A percentile compares a stretch with the other conserved stretches of the same genome.
These are phyloP conservation scores for Gentiana dahurica DNA, from an alignment of 257 asterid genomes.

Conservation along the genomic window DNA sequence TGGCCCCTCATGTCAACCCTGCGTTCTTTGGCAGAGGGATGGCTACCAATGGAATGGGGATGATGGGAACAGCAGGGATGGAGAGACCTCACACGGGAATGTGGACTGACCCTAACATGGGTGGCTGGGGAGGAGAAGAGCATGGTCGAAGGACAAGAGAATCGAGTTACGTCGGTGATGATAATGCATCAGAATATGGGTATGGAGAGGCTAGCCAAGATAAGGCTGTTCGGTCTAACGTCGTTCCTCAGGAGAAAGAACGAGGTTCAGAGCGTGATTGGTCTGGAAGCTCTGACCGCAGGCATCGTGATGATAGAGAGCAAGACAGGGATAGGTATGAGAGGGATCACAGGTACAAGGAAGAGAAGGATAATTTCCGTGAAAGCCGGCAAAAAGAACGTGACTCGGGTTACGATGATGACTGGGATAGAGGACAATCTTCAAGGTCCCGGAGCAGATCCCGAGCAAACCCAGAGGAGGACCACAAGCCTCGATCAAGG, in stretches of 20 bases:
- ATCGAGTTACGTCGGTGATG: slow-evolving; percentile 48
- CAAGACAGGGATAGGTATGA: slow-evolving; percentile 32
- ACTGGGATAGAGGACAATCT: slow-evolving; percentile 35
- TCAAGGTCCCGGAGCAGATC: slow-evolving; percentile 43
- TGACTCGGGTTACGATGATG: slow-evolving; percentile 24
- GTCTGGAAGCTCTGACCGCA: slow-evolving; percentile 37
- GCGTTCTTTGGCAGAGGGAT: slow-evolving; percentile 52
- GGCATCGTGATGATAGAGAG: slow-evolving; percentile 39
- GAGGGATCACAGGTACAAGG: slow-evolving; percentile 35
- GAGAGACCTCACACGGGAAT: slow-evolving; percentile 41
- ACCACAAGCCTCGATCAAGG: slow-evolving; percentile 34
- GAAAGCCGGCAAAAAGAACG: slow-evolving; percentile 31
- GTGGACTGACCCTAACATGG: slow-evolving; percentile 41
- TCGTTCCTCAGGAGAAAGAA: slow-evolving; percentile 36
- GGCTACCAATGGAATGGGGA: slow-evolving; percentile 40
- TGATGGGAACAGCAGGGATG: slow-evolving; percentile 39
- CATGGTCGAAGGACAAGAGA: slow-evolving; percentile 40
- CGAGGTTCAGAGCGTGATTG: slow-evolving; percentile 36
- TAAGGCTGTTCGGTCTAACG: slow-evolving; percentile 34
- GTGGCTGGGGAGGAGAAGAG: slow-evolving; percentile 47
- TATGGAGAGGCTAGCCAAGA: slow-evolving; percentile 43
- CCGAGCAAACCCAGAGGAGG: slow-evolving; percentile 31
- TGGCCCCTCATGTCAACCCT: slow-evolving; percentile 57
- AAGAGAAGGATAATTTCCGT: slow-evolving; percentile 26
- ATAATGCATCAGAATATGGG: slow-evolving; percentile 40